A percentile compares a stretch with the other conserved stretches of the same genome.
phyloP scores from a whole-genome alignment of 345 rosid species.

The Hirschfeldia incana region DNA sequence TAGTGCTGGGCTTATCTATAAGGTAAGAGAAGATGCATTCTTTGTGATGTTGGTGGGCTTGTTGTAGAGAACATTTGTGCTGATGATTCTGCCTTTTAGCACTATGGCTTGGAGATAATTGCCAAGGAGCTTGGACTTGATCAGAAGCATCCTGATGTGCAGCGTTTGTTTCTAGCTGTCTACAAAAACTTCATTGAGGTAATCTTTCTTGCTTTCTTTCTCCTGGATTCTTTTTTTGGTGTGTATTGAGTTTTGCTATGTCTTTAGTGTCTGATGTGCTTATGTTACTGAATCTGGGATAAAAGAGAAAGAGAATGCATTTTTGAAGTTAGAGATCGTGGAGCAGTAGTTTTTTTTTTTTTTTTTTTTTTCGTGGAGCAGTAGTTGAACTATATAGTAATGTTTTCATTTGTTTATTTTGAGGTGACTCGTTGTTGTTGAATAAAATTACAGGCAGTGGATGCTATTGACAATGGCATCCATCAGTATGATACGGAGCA shows the following conservation, averaged over 20 bases:
- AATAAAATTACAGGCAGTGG: conserved; percentile 55
- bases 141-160: conserved; percentile 68
- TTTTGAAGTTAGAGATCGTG: conserved; percentile 1
- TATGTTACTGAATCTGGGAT: not conserved
- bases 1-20: conserved; percentile 87
- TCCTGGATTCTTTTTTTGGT: not conserved
- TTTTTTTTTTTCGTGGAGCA: not conserved
- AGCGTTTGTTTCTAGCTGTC: conserved; percentile 59
- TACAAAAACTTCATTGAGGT: conserved; percentile 94
- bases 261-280: not conserved
- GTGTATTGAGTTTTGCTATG: not conserved
- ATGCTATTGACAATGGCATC: conserved; percentile 83
- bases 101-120: conserved; percentile 82
- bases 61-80: not conserved
- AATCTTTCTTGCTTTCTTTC: not conserved
- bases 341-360: not conserved
- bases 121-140: conserved; percentile 73
- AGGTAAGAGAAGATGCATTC: conserved; percentile 43
- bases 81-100: conserved; percentile 38
- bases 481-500: conserved; percentile 67
- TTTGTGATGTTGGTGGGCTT: conserved; percentile 1
- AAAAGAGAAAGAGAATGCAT: not conserved
- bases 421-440: not conserved
- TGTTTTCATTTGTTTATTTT: not conserved
- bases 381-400: conserved; percentile 1